These are phyloP conservation scores for Saccharomycopsis babjevae DNA, from an alignment of 805 yeast genomes.

Conservation along the genomic window DNA sequence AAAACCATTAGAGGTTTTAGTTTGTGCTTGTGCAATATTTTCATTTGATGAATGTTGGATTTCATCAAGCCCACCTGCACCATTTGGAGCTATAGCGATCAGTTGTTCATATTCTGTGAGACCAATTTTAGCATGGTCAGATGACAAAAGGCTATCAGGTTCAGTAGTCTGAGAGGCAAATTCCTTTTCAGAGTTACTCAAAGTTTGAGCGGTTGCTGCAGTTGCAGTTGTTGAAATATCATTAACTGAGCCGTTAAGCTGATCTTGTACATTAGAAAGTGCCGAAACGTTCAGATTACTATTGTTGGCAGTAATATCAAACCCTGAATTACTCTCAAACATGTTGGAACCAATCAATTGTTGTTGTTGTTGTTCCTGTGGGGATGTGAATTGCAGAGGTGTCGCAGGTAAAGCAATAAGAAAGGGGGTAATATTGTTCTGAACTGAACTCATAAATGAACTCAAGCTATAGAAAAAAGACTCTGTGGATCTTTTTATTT, in stretches of 20 bases:
- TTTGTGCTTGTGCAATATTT: not conserved
- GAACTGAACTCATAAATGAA: constrained; percentile 40
- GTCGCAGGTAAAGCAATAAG: constrained; percentile 37
- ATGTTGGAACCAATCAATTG: not conserved
- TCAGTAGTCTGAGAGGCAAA: no score
- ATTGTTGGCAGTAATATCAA: not conserved
- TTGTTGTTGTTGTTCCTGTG: constrained; percentile 4
- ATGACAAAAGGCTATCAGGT: no score
- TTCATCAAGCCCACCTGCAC: not conserved
- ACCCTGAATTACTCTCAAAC: not conserved
- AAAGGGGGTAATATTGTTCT: constrained; percentile 51
- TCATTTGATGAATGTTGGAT: not conserved
- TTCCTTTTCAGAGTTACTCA: not conserved
- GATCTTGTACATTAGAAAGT: not conserved
- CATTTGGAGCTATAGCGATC: not conserved
- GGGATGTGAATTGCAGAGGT: not conserved
- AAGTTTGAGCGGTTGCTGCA: not conserved
- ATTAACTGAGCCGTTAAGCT: not conserved
- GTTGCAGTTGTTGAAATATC: not conserved
- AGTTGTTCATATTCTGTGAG: no score
- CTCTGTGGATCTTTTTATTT: constrained; percentile 52
- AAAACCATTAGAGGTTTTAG: not conserved
- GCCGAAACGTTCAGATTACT: not conserved
- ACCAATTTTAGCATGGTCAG: no score
- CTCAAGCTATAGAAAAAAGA: constrained; percentile 38